Evolutionary conservation across 768 basidiomycete species (phyloP).

Genomic region (Auriscalpium vulgare): DNA sequence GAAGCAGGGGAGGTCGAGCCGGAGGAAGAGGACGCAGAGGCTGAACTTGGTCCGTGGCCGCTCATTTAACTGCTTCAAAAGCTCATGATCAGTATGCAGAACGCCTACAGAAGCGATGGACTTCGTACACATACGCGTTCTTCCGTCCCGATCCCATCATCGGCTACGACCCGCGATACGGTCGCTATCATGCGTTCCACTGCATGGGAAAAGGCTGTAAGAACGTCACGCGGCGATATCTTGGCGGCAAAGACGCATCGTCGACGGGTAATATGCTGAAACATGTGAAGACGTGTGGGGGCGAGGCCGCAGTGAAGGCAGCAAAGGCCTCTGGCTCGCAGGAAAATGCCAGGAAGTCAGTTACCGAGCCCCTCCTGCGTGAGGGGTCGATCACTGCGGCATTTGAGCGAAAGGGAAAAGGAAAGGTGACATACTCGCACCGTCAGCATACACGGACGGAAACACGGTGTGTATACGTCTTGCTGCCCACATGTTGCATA

Average conservation of each 20-base stretch:
- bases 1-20: too few relatives aligned
- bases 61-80: too few relatives aligned
- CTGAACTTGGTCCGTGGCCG: too few relatives aligned
- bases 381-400: conserved; percentile 15
- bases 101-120: conserved; percentile 11
- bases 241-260: background rate
- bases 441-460: conserved; percentile 19
- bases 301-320: background rate
- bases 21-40: too few relatives aligned
- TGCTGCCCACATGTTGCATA: too few relatives aligned
- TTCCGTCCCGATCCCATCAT: conserved; percentile 16
- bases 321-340: too few relatives aligned
- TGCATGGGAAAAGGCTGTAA: conserved; percentile 18
- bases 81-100: background rate
- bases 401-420: conserved; percentile 23
- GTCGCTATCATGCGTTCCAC: conserved; percentile 18
- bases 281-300: background rate
- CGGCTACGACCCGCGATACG: conserved; percentile 9
- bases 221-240: conserved; percentile 10
- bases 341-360: too few relatives aligned
- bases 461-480: conserved; percentile 14
- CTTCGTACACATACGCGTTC: conserved; percentile 21
- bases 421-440: conserved; percentile 26
- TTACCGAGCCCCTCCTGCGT: too few relatives aligned
- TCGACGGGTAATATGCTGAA: background rate